Evolutionary conservation across 208 protist species (phyloP), one percentile per base, ranked within the genome.

Genomic region (Crithidia brevicula): DNA sequence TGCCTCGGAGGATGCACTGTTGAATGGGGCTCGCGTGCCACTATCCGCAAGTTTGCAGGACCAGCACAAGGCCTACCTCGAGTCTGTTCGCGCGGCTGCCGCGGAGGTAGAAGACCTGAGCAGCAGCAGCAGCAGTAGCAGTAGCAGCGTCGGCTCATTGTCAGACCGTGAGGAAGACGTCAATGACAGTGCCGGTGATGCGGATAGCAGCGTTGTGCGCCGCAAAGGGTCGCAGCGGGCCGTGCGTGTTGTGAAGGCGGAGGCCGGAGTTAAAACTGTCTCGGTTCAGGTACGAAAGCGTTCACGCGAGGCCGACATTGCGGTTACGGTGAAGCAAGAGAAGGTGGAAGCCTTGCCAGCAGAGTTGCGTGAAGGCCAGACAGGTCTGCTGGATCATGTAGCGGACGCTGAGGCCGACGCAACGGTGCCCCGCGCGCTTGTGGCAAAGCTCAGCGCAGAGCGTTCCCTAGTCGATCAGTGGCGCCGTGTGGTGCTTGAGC

Each of bases 21-120:
- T 67, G 27, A 49, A 7, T 7, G 66, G 46, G 3, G 43, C 56
- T 4, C 61, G 67, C 3, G 52, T 73, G 5, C 52, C 58, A 2
- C 56, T 79, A 11, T 64, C 67, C 1, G 51, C 54, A 34, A 73
- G 70, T 49, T 61, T 75, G 36, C 36, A 31, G 33, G 62, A 76
- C 9, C 75, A 81, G 59, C 75, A 81, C 60, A 81, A 70, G 50
- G 38, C 64, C 9, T 78, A 82, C 31, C 10, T 71, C 10, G 64
- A 34, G 8, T 46, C 36, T 2, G 40, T 45, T 8, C 42, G 13
- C 1, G 23, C 43, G 5, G 61, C 38, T 11, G 42, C 57, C 18
- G 51, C 52, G 28, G 34, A 10, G 31, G 47, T 36, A 23, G 52
- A 46, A 10, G 30, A 51, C 7, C 30, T 5, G 28, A 34, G 27